phyloP scores from a whole-genome alignment of 148 eudicot species.

The Beta vulgaris region DNA sequence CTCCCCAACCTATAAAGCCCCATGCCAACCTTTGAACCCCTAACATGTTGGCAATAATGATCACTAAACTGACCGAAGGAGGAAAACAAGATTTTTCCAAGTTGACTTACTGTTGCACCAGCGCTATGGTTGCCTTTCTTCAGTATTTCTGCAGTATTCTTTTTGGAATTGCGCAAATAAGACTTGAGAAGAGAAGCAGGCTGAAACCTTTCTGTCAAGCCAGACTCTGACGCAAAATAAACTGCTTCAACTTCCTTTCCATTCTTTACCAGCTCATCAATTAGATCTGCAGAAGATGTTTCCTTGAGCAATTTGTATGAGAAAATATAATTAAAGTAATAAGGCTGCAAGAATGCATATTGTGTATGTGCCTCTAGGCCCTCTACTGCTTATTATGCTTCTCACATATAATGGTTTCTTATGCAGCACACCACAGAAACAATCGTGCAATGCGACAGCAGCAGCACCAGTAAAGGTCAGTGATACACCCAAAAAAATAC shows the following conservation, averaged over 20 bases:
- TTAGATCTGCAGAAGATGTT: slow-evolving; percentile 33
- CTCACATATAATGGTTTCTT: no score
- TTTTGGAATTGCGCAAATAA: slow-evolving; percentile 27
- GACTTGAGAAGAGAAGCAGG: slow-evolving; percentile 46
- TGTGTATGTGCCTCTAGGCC: no score
- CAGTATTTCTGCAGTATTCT: slow-evolving; percentile 20
- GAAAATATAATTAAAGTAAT: no score
- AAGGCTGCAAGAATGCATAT: neutral
- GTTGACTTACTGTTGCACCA: slow-evolving; percentile 31
- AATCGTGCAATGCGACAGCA: neutral
- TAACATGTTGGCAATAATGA: no score
- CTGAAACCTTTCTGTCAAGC: slow-evolving; percentile 46
- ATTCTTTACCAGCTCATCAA: slow-evolving; percentile 41
- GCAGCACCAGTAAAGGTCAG: neutral
- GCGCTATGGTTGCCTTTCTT: slow-evolving; percentile 32
- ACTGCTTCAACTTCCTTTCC: slow-evolving; percentile 60
- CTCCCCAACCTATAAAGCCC: no score
- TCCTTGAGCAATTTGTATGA: no score
- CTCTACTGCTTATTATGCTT: no score
- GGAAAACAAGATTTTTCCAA: neutral
- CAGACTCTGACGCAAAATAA: slow-evolving; percentile 49
- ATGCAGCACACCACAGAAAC: neutral
- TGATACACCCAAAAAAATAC: neutral
- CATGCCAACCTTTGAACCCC: no score
- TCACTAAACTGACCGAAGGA: neutral